Evolutionary conservation across 768 basidiomycete species (phyloP).

Genomic region (Amanita inopinata): DNA sequence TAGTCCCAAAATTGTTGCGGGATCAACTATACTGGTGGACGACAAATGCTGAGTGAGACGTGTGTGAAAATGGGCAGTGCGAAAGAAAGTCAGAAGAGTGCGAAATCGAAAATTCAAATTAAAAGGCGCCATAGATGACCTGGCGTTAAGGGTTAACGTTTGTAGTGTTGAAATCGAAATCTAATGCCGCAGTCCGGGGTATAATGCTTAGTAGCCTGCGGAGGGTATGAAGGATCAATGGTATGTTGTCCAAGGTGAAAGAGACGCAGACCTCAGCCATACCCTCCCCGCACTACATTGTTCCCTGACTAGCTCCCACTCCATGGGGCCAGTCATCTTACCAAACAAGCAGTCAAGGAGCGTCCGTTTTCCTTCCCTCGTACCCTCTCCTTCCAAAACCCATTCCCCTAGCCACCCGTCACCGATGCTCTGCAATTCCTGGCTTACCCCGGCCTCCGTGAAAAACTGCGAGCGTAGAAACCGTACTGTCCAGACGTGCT

Average conservation of each 20-base stretch:
- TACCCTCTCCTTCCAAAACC: conserved; percentile 74
- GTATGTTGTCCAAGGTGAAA: background rate
- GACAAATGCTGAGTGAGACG: background rate
- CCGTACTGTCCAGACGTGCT: conserved; percentile 57
- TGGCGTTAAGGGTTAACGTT: no score
- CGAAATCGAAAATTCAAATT: no score
- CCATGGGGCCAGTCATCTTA: conserved; percentile 17
- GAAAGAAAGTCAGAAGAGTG: no score
- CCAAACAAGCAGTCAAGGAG: conserved; percentile 48
- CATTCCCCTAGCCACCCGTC: conserved; percentile 73
- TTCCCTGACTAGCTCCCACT: conserved; percentile 53
- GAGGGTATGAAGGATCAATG: background rate
- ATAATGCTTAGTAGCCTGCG: conserved; percentile 3
- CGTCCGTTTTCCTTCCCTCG: conserved; percentile 48
- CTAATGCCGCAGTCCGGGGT: background rate
- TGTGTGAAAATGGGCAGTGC: background rate
- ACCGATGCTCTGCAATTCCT: conserved; percentile 22
- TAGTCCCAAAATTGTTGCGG: no score
- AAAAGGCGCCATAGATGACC: no score
- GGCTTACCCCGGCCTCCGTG: background rate
- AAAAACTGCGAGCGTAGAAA: conserved; percentile 14
- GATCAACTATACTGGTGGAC: background rate
- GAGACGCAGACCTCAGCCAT: conserved; percentile 49
- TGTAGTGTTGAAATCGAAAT: background rate
- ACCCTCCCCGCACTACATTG: conserved; percentile 48